A percentile compares a stretch with the other conserved stretches of the same genome.
Conservation (phyloP, 2,329 filamentous ascomycete genomes). For the Ophiosphaerella herpotricha region DNA sequence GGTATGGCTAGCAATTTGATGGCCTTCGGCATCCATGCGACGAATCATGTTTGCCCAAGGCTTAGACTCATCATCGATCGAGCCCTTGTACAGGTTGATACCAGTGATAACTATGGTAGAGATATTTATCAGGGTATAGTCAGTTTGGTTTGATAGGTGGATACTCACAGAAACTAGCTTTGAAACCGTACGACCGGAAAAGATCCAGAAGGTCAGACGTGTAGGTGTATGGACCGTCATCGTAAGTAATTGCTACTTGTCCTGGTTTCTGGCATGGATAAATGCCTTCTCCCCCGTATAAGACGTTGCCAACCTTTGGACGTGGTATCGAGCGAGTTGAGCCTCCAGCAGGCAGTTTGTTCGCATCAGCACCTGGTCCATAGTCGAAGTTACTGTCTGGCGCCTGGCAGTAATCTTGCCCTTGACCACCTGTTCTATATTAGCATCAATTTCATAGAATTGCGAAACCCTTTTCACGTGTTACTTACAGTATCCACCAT, state of each 20-base stretch:
- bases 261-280: constrained; percentile 58
- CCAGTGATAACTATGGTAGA: constrained; percentile 59
- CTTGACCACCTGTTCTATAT: constrained; percentile 1
- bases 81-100: constrained; percentile 60
- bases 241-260: constrained; percentile 68
- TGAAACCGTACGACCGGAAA: constrained; percentile 60
- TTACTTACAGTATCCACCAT: constrained; percentile 37
- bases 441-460: background rate
- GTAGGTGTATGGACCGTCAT: constrained; percentile 68
- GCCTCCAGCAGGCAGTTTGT: constrained; percentile 57
- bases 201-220: constrained; percentile 65
- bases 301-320: constrained; percentile 57
- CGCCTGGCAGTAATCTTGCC: constrained; percentile 59
- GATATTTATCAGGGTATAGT: constrained; percentile 61
- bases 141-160: constrained; percentile 19
- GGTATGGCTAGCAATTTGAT: constrained; percentile 65
- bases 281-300: constrained; percentile 63
- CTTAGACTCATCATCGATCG: constrained; percentile 54
- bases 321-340: constrained; percentile 59
- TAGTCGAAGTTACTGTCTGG: constrained; percentile 66
- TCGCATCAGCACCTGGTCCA: constrained; percentile 64
- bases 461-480: background rate
- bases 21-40: constrained; percentile 59
- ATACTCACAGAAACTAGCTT: constrained; percentile 64
- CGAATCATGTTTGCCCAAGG: constrained; percentile 57